Evolutionary conservation across 495 filamentous ascomycete species (phyloP).

Genomic region (Daldinia grandis): DNA sequence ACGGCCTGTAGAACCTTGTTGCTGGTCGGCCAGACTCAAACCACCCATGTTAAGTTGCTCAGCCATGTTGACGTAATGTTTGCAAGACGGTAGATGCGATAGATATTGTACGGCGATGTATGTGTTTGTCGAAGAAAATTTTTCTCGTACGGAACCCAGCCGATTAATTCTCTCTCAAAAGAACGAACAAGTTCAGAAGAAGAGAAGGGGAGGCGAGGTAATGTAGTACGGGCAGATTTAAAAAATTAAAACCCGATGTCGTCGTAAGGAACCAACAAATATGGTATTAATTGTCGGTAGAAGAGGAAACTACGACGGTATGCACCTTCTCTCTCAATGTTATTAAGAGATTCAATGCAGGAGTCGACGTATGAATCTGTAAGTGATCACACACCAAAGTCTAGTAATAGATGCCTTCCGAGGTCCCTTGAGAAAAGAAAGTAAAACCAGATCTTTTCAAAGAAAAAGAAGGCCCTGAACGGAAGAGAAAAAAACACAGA

Average conservation of each 20-base stretch:
- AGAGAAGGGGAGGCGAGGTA: conserved; percentile 41
- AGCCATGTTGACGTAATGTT: conserved; percentile 70
- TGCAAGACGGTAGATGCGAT: conserved; percentile 7
- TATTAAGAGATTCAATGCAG: conserved; percentile 26
- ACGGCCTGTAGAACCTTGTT: conserved; percentile 64
- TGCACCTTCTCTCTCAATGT: conserved; percentile 34
- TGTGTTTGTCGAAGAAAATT: conserved; percentile 34
- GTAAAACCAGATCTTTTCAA: conserved; percentile 48
- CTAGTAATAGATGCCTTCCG: conserved; percentile 37
- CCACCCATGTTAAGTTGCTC: conserved; percentile 93
- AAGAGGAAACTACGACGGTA: conserved; percentile 17
- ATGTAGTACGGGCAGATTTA: conserved; percentile 9
- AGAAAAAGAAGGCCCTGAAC: conserved; percentile 45
- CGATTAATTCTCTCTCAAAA: conserved; percentile 50
- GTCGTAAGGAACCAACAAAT: conserved; percentile 14
- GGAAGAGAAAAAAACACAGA: conserved; percentile 39
- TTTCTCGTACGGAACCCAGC: conserved; percentile 45
- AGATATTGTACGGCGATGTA: conserved; percentile 13
- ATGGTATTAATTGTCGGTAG: conserved; percentile 18
- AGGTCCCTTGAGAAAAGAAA: conserved; percentile 53
- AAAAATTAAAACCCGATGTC: conserved; percentile 20
- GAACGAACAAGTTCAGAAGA: conserved; percentile 49
- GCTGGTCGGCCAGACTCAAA: conserved; percentile 76
- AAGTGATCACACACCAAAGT: conserved; percentile 28
- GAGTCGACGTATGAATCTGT: not conserved